Base-by-base conservation (phyloP, 495 filamentous ascomycete species). In the Penicillium cataractarum region DNA sequence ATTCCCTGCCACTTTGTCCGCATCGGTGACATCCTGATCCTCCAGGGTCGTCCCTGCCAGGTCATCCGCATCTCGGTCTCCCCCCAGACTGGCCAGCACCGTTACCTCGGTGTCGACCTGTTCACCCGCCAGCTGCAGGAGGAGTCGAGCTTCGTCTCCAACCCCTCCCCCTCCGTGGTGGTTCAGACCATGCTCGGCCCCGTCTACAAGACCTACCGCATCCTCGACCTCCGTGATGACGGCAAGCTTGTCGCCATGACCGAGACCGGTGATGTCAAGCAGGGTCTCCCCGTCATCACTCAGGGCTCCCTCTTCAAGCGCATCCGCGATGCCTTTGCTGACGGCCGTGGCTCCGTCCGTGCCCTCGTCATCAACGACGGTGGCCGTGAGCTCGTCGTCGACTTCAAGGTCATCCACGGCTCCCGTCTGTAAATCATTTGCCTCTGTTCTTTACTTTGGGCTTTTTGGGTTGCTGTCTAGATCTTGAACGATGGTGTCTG, bases 151-250 rank as follows among this genome's bases (percentile, higher is more conserved):
- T 97, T 97, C 82, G 87, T 99, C 81, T 92, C 91, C 80, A 96
- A 96, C 87, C 95, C 95, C 57, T 90, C 90, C 54, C 94, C 95
- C 68, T 96, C 91, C 61, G 95, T 99, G 58, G 88, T 98, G 48
- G 93, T 99, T 73, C 95, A 99, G 89, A 98, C 94, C 82, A 97
- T 99, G 92, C 91, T 97, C 60, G 95, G 95, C 71, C 95, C 95
- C 46, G 91, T 99, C 84, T 98, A 97, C 92, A 98, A 98, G 91
- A 96, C 97, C 84, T 99, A 99, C 89, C 92, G 95, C 77, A 93
- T 99, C 74, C 90, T 99, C 40, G 95, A 99, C 82, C 89, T 99
- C 81, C 92, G 92, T 79, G 92, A 97, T 62, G 89, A 91, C 67
- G 90, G 90, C 71, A 80, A 81, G 76, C 84, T 92, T 53, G 89